These are phyloP conservation scores for Trichosanthes truncata DNA, from an alignment of 306 rosid species.

Conservation along the genomic window DNA sequence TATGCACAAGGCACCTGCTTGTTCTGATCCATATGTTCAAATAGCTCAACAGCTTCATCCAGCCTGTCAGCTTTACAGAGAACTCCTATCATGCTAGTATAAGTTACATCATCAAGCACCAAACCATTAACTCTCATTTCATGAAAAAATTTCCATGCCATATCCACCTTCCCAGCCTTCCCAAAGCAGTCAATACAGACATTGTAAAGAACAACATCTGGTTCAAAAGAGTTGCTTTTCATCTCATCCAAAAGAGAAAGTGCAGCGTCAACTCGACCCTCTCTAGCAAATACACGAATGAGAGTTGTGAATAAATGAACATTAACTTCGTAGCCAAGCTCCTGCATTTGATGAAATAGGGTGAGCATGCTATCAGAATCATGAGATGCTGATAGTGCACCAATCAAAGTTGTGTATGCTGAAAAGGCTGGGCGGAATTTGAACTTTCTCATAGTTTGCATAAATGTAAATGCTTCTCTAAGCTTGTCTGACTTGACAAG, in stretches of 20 bases:
- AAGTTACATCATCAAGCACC: conserved; percentile 75
- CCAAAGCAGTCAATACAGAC: conserved; percentile 93
- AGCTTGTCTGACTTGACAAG: conserved; percentile 39
- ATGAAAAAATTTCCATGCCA: conserved; percentile 98
- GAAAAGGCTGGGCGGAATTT: conserved; percentile 89
- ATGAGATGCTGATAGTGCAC: conserved; percentile 51
- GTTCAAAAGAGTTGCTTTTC: conserved; percentile 61
- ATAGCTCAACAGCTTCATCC: conserved; percentile 67
- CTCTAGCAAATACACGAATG: conserved; percentile 69
- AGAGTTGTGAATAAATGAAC: conserved; percentile 83
- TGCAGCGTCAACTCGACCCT: conserved; percentile 71
- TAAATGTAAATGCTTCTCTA: conserved; percentile 50
- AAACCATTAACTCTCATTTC: conserved; percentile 69
- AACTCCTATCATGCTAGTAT: conserved; percentile 89
- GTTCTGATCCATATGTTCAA: conserved; percentile 64
- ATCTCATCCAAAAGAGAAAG: conserved; percentile 87
- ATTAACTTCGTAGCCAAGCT: conserved; percentile 77
- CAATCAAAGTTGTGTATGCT: conserved; percentile 75
- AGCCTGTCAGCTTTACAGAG: conserved; percentile 76
- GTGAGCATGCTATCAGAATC: conserved; percentile 54
- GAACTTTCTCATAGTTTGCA: conserved; percentile 84
- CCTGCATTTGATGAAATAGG: conserved; percentile 86
- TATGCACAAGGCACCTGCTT: conserved; percentile 87
- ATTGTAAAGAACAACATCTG: conserved; percentile 79
- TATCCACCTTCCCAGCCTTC: conserved; percentile 80